Evolutionary conservation across 2,329 filamentous ascomycete species (phyloP).

Genomic region (Thielaviopsis populi): DNA sequence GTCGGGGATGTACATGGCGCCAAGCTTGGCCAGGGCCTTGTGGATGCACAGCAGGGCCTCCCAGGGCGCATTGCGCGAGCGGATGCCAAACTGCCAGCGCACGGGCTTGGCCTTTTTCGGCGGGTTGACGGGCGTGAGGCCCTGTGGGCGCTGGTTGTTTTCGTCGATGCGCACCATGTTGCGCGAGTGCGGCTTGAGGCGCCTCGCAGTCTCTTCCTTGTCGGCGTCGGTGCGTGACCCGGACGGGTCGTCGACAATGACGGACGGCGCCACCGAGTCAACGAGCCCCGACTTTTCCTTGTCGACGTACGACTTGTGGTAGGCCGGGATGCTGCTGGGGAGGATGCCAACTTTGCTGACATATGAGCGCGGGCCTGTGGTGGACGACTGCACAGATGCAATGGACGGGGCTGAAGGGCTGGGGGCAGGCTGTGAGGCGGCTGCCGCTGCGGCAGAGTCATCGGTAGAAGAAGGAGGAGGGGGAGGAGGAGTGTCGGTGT

Average conservation of each 20-base stretch:
- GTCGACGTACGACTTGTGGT: slow-evolving; percentile 83
- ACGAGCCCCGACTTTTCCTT: slow-evolving; percentile 42
- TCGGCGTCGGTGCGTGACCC: slow-evolving; percentile 51
- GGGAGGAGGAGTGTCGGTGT: background rate
- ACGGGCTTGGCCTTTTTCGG: slow-evolving; percentile 63
- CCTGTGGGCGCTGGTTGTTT: slow-evolving; percentile 39
- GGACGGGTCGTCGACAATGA: slow-evolving; percentile 33
- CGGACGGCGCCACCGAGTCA: slow-evolving; percentile 27
- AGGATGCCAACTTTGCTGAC: slow-evolving; percentile 82
- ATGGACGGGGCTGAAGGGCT: slow-evolving; percentile 41
- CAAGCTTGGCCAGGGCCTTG: slow-evolving; percentile 74
- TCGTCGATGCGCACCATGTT: slow-evolving; percentile 46
- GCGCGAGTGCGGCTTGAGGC: slow-evolving; percentile 72
- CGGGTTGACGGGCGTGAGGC: slow-evolving; percentile 47
- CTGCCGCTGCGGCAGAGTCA: background rate
- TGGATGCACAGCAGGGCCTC: slow-evolving; percentile 94
- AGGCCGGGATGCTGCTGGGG: slow-evolving; percentile 77
- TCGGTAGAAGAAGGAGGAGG: background rate
- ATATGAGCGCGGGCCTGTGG: slow-evolving; percentile 38
- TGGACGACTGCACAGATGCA: slow-evolving; percentile 34
- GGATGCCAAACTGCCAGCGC: slow-evolving; percentile 96
- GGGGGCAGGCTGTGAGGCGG: slow-evolving; percentile 5
- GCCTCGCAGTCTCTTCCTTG: slow-evolving; percentile 64
- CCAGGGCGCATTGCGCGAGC: slow-evolving; percentile 82
- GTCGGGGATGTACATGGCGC: slow-evolving; percentile 69